Base-by-base conservation (phyloP, 345 rosid genomes). In the Eucalyptus leucophloia region DNA sequence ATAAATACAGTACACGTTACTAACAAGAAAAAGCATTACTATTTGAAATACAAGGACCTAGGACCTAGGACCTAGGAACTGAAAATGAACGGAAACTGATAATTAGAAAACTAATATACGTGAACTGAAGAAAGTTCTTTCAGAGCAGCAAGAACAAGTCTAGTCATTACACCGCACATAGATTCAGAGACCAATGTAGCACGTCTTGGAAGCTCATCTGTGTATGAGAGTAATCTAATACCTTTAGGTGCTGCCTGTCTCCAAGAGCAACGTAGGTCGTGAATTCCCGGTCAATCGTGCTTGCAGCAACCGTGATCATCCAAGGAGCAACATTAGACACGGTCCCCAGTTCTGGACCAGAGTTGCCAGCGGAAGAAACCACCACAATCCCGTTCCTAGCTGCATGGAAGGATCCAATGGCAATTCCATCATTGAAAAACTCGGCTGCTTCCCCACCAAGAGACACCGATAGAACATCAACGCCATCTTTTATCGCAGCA, bases 341-440 rank as follows among this genome's bases (percentile, higher is more conserved):
- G 9, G 92, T 54, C 23, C 45, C 87, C 10, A 81, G 67, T 10
- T 0, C 1, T 11, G 94, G 94, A 30, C 95, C 95, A 10, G 87
- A 47, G 91, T 94, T 93, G 47, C 95, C 95, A 3, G 93, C 95
- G 2, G 95, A 87, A 72, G 91, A 83, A 24, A 92, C 92, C 11
- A 93, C 94, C 13, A 51, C 51, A 49, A 94, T 65, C 17, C 93
- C 94, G 7, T 88, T 85, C 87, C 87, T 87, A 32, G 90, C 91
- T 12, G 95, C 95, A 87, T 94, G 92, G 88, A 93, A 94, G 4
- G 94, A 49, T 18, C 93, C 95, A 37, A 94, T 93, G 12, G 95
- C 90, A 65, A 92, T 44, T 12, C 89, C 86, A 80, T 94, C 93
- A 4, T 54, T 4, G 86, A 89, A 87, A 87, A 88, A 92, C 47